Percentiles rank a stretch among this genome's conserved stretches.
phyloP scores from a whole-genome alignment of 2,329 filamentous ascomycete genomes.

The Trichophyton simii region DNA sequence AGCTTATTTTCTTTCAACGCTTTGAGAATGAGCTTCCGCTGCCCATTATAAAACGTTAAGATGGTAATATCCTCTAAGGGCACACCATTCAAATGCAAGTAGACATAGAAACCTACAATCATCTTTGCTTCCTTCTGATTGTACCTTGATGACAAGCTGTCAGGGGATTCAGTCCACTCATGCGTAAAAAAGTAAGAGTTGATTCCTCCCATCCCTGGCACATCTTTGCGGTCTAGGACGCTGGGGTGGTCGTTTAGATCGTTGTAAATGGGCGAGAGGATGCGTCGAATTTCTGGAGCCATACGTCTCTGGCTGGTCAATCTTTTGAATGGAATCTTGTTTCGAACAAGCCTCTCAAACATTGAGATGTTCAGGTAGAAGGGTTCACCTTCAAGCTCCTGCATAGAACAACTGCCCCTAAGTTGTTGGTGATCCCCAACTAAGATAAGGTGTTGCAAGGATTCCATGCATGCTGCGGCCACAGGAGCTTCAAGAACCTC shows the following conservation, averaged over 20 bases:
- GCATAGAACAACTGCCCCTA: conserved; percentile 52
- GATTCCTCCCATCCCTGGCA: conserved; percentile 51
- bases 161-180: conserved; percentile 50
- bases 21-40: conserved; percentile 52
- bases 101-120: conserved; percentile 58
- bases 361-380: conserved; percentile 61
- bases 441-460: conserved; percentile 52
- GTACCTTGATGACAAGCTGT: conserved; percentile 52
- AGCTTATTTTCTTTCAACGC: conserved; percentile 32
- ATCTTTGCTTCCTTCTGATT: conserved; percentile 65
- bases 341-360: conserved; percentile 64
- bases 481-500: conserved; percentile 53
- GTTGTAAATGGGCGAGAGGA: conserved; percentile 51
- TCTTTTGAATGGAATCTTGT: conserved; percentile 50
- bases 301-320: conserved; percentile 60
- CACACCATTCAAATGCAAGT: conserved; percentile 58
- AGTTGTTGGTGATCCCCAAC: conserved; percentile 76
- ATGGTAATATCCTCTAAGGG: conserved; percentile 55
- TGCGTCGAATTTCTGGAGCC: conserved; percentile 53
- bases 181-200: conserved; percentile 54
- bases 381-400: conserved; percentile 45
- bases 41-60: conserved; percentile 79
- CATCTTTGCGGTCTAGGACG: conserved; percentile 41
- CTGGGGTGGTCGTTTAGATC: conserved; percentile 46
- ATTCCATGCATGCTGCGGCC: conserved; percentile 47